phyloP scores from a whole-genome alignment of 83 land plant genomes.

The Diphasiastrum complanatum region DNA sequence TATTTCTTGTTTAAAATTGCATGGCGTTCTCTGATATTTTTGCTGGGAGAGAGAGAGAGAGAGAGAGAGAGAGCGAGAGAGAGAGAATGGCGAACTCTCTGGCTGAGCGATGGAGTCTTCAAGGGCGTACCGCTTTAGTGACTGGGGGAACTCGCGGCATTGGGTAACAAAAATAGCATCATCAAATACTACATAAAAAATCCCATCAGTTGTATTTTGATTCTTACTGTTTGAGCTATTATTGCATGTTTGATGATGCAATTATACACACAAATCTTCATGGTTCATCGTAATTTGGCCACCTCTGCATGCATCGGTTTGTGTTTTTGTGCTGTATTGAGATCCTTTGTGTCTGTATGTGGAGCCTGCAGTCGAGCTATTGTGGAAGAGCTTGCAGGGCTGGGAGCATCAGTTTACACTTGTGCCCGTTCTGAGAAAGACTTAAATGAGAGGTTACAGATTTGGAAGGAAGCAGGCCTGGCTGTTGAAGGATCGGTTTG shows the following conservation, averaged over 20 bases:
- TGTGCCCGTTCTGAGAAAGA: constrained; percentile 34
- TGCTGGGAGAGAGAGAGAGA: too few species aligned
- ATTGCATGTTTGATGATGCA: too few species aligned
- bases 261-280: too few species aligned
- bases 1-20: too few species aligned
- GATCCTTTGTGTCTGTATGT: too few species aligned
- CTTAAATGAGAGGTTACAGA: constrained; percentile 20
- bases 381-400: constrained; percentile 42
- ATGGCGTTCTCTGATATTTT: too few species aligned
- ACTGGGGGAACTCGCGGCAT: constrained; percentile 75
- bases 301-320: too few species aligned
- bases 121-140: constrained; percentile 61
- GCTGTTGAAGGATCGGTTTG: constrained; percentile 28
- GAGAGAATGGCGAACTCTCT: background rate
- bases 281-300: too few species aligned
- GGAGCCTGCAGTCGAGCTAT: constrained; percentile 27
- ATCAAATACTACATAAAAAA: too few species aligned
- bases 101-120: constrained; percentile 47
- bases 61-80: constrained; percentile 5
- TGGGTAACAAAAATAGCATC: constrained; percentile 45
- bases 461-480: constrained; percentile 22
- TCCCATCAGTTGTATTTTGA: too few species aligned
- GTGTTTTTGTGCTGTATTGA: too few species aligned
- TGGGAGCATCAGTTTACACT: constrained; percentile 43
- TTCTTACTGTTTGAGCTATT: too few species aligned